Evolutionary conservation across 805 yeast genomes (phyloP).

Genomic region (Cyberlindnera misumaiensis): DNA sequence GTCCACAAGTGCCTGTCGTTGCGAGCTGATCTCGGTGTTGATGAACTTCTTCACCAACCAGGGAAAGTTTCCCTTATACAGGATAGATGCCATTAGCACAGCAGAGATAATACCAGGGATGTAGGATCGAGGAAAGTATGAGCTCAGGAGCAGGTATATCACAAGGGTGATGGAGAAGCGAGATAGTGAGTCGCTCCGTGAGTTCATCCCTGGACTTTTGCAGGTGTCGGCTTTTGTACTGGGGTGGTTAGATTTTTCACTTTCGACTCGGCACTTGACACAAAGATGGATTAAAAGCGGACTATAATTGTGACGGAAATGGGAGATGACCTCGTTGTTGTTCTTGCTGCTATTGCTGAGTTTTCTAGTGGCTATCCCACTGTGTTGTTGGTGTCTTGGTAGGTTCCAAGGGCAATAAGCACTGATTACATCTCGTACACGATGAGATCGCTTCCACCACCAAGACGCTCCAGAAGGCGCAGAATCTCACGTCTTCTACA

Average conservation of each 20-base stretch:
- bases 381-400: too few relatives aligned
- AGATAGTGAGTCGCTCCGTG: conserved; percentile 8
- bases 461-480: conserved; percentile 20
- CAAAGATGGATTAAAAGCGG: too few relatives aligned
- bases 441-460: conserved; percentile 24
- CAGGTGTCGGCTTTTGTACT: too few relatives aligned
- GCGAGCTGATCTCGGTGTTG: conserved; percentile 14
- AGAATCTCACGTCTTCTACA: conserved; percentile 11
- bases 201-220: neutral
- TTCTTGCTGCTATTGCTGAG: too few relatives aligned
- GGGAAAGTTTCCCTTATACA: conserved; percentile 19
- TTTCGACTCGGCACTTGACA: too few relatives aligned
- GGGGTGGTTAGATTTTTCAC: too few relatives aligned
- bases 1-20: conserved; percentile 24
- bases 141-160: conserved; percentile 21
- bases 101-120: conserved; percentile 21
- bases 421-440: too few relatives aligned
- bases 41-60: conserved; percentile 18
- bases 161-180: conserved; percentile 25
- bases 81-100: conserved; percentile 25
- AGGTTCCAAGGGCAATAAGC: too few relatives aligned
- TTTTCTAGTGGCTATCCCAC: too few relatives aligned
- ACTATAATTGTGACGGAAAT: too few relatives aligned
- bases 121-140: conserved; percentile 19
- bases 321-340: too few relatives aligned